phyloP scores from a whole-genome alignment of 2,329 filamentous ascomycete species.

The Cladosporium sphaerospermum region DNA sequence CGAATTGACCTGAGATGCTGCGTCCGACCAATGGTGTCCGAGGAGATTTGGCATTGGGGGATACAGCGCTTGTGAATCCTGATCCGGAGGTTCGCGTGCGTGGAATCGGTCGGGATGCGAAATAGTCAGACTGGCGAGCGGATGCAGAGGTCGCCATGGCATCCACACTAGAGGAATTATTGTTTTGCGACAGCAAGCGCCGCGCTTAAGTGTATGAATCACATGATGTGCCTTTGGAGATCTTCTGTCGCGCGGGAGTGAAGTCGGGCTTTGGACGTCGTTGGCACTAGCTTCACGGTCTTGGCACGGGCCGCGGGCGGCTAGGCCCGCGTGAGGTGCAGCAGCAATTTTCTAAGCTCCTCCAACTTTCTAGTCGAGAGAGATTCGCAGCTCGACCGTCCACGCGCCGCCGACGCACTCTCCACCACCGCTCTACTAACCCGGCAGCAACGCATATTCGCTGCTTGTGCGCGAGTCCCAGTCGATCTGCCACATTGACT shows the following conservation, averaged over 20 bases:
- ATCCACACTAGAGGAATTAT: neutral
- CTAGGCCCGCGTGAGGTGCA: too few relatives aligned
- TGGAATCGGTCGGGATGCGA: constrained; percentile 2
- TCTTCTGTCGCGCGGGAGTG: neutral
- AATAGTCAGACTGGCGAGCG: constrained; percentile 5
- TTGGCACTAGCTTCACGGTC: neutral
- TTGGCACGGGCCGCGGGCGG: neutral
- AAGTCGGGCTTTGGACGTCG: neutral
- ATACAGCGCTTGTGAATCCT: neutral
- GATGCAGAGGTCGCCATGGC: neutral
- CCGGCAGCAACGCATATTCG: neutral
- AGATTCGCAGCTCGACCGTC: neutral
- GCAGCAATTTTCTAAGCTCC: constrained; percentile 3
- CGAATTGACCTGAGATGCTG: constrained; percentile 54
- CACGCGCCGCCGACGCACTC: neutral
- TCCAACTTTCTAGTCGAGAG: constrained; percentile 5
- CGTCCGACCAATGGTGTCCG: constrained; percentile 55
- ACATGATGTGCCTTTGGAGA: constrained; percentile 9
- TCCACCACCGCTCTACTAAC: constrained; percentile 2
- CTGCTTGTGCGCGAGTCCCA: neutral
- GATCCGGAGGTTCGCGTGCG: constrained; percentile 7
- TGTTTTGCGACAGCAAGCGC: constrained; percentile 4
- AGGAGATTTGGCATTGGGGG: constrained; percentile 38
- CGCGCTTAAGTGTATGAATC: neutral
- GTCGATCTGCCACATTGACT: neutral